Evolutionary conservation across 371 early-diverging fungal genomes (phyloP), one percentile per base, ranked within the genome.

Genomic region (Saksenaea oblongispora): DNA sequence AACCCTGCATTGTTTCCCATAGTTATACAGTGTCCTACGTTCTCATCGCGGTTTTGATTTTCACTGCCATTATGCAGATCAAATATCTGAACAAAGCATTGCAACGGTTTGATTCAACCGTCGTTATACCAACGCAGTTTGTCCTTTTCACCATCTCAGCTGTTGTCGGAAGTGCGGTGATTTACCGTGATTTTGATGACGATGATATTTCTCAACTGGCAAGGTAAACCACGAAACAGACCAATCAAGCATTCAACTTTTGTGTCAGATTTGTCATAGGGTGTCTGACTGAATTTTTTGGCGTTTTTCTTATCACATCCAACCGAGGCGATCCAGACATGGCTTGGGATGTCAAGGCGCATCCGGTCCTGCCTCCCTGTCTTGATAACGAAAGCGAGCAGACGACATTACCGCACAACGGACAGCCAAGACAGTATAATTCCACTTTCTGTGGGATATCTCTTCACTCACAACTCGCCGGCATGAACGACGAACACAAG

Each of bases 41-140:
- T 14, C 64, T 90, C 11, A 69, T 90, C 5, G 67, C 84, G 58
- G 79, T 89, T 3, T 67, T 91, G 39, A 74, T 90, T 9, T 70
- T 76, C 2, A 91, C 91, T 5, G 91, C 88, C 3, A 76, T 92
- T 15, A 54, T 89, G 34, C 92, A 92, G 64, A 86, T 92, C 69
- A 85, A 84, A 68, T 89, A 84, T 57, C 72, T 92, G 22, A 92
- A 90, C 77, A 81, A 79, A 54, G 85, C 92, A 5, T 79, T 92
- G 22, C 87, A 83, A 56, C 75, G 79, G 22, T 90, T 89, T 56
- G 89, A 90, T 58, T 85, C 88, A 1, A 88, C 88, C 1, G 87
- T 87, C 69, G 91, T 91, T 7, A 90, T 92, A 47, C 92, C 92
- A 1, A 92, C 91, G 1, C 91, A 92, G 68, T 92, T 90, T 72